Base-by-base conservation (phyloP, 202 grass and related monocot genomes). In the Schoenoplectus triqueter region DNA sequence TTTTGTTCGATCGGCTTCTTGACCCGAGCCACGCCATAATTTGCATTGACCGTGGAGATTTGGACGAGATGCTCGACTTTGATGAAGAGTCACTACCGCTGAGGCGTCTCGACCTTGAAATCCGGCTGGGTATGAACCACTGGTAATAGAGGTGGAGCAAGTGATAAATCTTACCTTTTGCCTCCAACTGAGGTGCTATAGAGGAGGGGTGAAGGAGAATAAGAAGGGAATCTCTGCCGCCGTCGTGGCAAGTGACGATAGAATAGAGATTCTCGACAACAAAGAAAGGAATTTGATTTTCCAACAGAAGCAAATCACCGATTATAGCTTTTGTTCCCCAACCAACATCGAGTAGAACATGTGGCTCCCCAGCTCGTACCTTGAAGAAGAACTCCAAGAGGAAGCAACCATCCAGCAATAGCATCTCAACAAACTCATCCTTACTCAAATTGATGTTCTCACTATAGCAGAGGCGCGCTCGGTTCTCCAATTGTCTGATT, bases 121-220 rank as follows among this genome's bases (percentile, higher is more conserved):
- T 85, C 40, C 59, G 83, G 13, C 84, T 31, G 2, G 92, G 90
- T 22, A 94, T 41, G 86, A 94, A 94, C 92, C 92, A 94, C 81
- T 92, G 86, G 81, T 94, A 94, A 57, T 94, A 92, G 2, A 94
- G 86, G 81, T 94, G 92, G 0, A 94, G 88, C 44, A 94, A 87
- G 84, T 94, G 92, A 65, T 85, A 80, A 85, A 88, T 85, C 84
- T 92, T 90, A 15, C 90, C 84, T 62, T 89, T 64, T 9, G 61
- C 81, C 10, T 78, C 42, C 9, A 74, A 84, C 44, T 92, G 81
- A 2, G 89, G 40, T 20, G 81, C 82, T 21, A 94, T 85, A 51
- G 78, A 88, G 13, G 91, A 90, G 57, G 80, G 76, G 40, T 92
- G 92, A 65, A 94, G 44, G 56, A 39, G 76, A 57, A 14, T 55